Evolutionary conservation across 805 yeast genomes (phyloP).

Genomic region (Starmerella davenportii): DNA sequence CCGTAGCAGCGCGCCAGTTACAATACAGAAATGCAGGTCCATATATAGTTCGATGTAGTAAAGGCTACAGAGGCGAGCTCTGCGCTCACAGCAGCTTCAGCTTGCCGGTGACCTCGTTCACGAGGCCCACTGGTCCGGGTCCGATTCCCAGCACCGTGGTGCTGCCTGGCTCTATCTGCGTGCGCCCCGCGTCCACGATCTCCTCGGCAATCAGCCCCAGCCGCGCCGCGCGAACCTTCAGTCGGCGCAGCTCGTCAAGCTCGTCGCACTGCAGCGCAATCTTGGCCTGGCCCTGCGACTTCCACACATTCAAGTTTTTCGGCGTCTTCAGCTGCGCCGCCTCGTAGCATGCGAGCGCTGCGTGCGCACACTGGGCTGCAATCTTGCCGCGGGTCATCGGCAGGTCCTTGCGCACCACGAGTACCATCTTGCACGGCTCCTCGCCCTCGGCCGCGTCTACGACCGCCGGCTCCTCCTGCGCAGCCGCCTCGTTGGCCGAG

Average conservation of each 20-base stretch:
- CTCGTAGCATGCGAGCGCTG: conserved; percentile 80
- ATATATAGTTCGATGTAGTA: too few relatives aligned
- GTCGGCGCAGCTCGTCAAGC: conserved; percentile 50
- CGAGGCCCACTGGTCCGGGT: conserved; percentile 68
- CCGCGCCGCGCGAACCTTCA: conserved; percentile 67
- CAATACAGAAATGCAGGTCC: too few relatives aligned
- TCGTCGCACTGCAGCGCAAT: conserved; percentile 50
- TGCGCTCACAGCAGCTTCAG: conserved; percentile 58
- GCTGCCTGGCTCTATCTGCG: conserved; percentile 90
- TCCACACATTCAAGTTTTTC: conserved; percentile 56
- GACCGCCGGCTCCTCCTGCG: conserved; percentile 7
- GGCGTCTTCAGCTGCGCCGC: conserved; percentile 39
- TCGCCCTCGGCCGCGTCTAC: conserved; percentile 1
- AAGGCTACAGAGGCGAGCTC: too few relatives aligned
- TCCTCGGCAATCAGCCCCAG: conserved; percentile 61
- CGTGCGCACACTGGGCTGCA: conserved; percentile 96
- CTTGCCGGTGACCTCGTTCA: conserved; percentile 68
- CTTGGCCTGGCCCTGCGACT: conserved; percentile 75
- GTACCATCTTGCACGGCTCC: conserved; percentile 39
- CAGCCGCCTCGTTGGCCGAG: not conserved
- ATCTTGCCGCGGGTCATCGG: conserved; percentile 89
- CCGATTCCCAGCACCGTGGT: conserved; percentile 95
- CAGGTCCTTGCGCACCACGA: conserved; percentile 73
- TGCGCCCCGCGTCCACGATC: conserved; percentile 92
- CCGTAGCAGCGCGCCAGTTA: too few relatives aligned